Evolutionary conservation across 169 alveolate genomes (phyloP), one percentile per base, ranked within the genome.

Genomic region (Cyclospora cayetanensis): DNA sequence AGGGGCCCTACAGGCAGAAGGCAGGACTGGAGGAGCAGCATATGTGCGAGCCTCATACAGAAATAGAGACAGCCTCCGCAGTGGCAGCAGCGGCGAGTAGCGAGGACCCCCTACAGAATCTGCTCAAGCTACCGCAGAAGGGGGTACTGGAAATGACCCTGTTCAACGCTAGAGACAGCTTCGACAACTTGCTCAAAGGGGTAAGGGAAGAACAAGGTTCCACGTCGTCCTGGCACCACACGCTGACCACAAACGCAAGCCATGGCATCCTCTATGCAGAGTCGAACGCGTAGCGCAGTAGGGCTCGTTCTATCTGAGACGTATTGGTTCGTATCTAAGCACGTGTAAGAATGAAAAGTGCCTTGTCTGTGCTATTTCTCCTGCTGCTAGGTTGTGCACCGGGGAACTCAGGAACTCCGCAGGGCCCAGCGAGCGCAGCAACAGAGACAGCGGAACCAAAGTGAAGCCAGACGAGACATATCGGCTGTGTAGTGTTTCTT

Each of bases 11-110:
- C 79, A 76, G 94, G 41, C 89, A 88, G 22, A 94, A 94, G 34
- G 94, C 95, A 18, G 95, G 95, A 1, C 82, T 94, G 52, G 96
- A 94, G 72, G 91, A 93, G 39, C 94, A 90, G 91, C 96, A 94
- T 52, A 90, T 94, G 94, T 94, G 96, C 25, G 95, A 94, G 27
- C 96, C 96, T n/a, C 92, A 74, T 37, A 66, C 70, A 5, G 93
- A 90, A 55, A 25, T 90, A 20, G 85, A 60, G 34, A 35, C 85
- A 18, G 92, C 92, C 4, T 63, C 82, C 15, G 92, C 92, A 25
- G 92, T 80, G 52, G 84, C 92, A 0, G 70, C 84, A 18, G 92
- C 92, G 7, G 92, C 92, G 1, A 52, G 87, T 7, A 27, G 85
- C 72, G 82, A 83, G 52, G 76, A 60, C 53, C 91, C 91, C 1